These are phyloP conservation scores for Solanum chmielewskii DNA, from an alignment of 257 asterid species.

Conservation along the genomic window DNA sequence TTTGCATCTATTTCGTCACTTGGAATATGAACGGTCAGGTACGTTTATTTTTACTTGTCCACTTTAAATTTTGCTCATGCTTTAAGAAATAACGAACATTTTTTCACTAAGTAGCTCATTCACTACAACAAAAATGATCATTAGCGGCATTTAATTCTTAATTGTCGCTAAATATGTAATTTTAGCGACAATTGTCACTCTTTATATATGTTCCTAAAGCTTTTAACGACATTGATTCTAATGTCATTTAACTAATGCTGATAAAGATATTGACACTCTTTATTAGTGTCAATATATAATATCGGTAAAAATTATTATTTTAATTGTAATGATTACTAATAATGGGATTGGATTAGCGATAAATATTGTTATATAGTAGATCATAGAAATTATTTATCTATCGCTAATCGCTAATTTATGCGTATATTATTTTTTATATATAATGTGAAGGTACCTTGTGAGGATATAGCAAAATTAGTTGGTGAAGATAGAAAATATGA, in stretches of 20 bases:
- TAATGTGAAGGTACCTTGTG: slow-evolving; percentile 24
- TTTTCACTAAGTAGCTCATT: neutral
- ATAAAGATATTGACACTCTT: too few species aligned
- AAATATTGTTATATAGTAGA: neutral
- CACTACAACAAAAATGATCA: too few species aligned
- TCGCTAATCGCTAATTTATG: neutral
- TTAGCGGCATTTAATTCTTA: too few species aligned
- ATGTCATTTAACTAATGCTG: fast-evolving
- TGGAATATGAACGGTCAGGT: slow-evolving; percentile 80
- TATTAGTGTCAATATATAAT: too few species aligned
- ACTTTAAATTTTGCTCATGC: fast-evolving
- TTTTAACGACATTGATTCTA: too few species aligned
- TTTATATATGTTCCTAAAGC: too few species aligned
- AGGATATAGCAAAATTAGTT: slow-evolving; percentile 42
- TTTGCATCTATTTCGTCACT: slow-evolving; percentile 52
- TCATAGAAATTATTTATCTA: neutral
- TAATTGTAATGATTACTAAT: fast-evolving
- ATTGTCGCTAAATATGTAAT: too few species aligned
- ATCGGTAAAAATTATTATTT: fast-evolving
- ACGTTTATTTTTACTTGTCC: neutral
- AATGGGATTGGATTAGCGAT: neutral
- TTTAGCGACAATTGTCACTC: too few species aligned
- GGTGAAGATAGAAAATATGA: slow-evolving; percentile 40
- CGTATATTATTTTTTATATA: neutral
- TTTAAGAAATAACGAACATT: neutral